These are phyloP conservation scores for Lunasporangiospora selenospora DNA, from an alignment of 192 early-diverging fungal genomes.

Conservation along the genomic window DNA sequence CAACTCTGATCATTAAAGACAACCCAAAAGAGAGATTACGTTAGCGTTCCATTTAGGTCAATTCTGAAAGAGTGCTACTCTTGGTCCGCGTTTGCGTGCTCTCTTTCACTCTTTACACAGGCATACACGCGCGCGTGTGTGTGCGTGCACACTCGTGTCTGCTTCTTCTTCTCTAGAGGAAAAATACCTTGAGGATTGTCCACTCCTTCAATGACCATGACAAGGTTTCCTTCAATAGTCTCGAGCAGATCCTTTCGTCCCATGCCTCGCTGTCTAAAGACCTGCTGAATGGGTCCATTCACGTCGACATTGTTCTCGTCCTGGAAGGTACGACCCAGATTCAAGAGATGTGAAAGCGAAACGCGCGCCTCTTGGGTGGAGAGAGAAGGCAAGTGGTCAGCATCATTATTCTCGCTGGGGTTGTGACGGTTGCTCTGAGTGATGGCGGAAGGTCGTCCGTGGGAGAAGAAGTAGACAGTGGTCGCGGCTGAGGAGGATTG, in stretches of 20 bases:
- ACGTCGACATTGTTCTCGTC: conserved; percentile 8
- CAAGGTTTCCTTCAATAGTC: conserved; percentile 26
- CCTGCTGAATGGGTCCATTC: conserved; percentile 37
- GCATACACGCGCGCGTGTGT: too few relatives aligned
- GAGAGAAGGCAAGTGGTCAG: conserved; percentile 14
- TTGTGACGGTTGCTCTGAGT: background rate
- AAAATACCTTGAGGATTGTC: conserved; percentile 23
- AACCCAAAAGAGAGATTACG: too few relatives aligned
- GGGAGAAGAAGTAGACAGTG: conserved; percentile 34
- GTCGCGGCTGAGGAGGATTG: conserved; percentile 23
- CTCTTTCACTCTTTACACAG: too few relatives aligned
- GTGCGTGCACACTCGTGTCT: too few relatives aligned
- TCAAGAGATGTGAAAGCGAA: conserved; percentile 30
- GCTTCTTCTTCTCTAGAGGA: too few relatives aligned
- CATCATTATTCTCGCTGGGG: background rate
- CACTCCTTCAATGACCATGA: conserved; percentile 46
- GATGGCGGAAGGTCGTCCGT: conserved; percentile 22
- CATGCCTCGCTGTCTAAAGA: conserved; percentile 36
- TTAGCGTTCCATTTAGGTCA: too few relatives aligned
- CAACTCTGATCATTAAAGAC: conserved; percentile 8
- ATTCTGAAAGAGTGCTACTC: too few relatives aligned
- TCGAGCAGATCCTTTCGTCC: conserved; percentile 36
- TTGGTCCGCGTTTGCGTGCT: too few relatives aligned
- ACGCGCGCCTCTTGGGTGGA: conserved; percentile 40
- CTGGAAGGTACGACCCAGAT: conserved; percentile 12